Evolutionary conservation across 208 protist species (phyloP).

Genomic region (Leishmania tarentolae): DNA sequence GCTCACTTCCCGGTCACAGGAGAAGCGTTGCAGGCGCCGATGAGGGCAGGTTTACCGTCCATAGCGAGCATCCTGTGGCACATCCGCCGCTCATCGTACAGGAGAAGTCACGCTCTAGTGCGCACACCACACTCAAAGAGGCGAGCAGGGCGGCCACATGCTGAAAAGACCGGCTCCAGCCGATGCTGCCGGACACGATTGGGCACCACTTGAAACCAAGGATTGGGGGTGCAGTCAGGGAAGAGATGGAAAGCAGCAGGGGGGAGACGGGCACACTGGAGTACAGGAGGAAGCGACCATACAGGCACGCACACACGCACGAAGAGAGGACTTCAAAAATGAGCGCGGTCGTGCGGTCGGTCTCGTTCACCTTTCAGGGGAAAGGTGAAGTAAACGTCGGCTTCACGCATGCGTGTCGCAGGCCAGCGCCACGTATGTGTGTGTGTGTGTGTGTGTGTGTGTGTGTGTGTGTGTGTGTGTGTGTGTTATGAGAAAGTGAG

Average conservation of each 20-base stretch:
- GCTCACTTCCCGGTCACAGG: slow-evolving; percentile 38
- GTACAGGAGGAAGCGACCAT: not conserved
- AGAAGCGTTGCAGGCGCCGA: slow-evolving; percentile 8
- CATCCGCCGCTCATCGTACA: slow-evolving; percentile 39
- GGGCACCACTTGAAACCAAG: not conserved
- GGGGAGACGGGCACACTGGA: not conserved
- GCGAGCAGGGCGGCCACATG: slow-evolving; percentile 1
- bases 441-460: no score
- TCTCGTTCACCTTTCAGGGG: no score
- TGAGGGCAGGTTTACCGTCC: not conserved
- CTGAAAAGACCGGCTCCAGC: slow-evolving; percentile 4
- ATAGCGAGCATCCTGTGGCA: slow-evolving; percentile 26
- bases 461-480: no score
- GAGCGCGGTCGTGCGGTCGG: no score
- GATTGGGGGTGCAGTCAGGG: not conserved
- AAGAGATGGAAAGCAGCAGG: not conserved
- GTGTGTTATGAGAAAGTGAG: not conserved
- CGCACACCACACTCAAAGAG: not conserved
- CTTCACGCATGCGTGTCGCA: not conserved
- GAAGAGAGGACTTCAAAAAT: not conserved
- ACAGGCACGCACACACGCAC: no score
- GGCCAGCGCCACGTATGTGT: not conserved
- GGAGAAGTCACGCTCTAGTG: slow-evolving; percentile 20
- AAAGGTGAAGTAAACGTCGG: not conserved
- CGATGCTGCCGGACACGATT: not conserved